Evolutionary conservation across 2,329 filamentous ascomycete genomes (phyloP).

Genomic region (Neopestalotiopsis sp.): DNA sequence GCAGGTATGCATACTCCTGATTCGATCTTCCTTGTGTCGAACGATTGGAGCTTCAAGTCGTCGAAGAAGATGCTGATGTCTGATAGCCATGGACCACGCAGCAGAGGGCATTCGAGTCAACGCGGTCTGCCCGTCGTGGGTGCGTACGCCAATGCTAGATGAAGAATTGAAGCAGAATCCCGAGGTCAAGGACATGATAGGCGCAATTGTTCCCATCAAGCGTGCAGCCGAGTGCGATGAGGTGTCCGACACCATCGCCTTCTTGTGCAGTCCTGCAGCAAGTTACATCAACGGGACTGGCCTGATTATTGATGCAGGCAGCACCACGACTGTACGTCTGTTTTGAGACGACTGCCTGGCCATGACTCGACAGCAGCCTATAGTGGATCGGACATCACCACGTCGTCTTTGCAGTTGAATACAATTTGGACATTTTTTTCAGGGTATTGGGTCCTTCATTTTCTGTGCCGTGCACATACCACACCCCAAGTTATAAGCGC

Average conservation of each 20-base stretch:
- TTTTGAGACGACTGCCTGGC: background rate
- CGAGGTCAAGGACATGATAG: background rate
- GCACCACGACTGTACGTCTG: background rate
- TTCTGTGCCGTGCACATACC: background rate
- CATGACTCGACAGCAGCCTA: background rate
- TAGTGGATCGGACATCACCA: background rate
- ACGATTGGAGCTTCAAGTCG: too few relatives aligned
- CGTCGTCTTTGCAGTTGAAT: background rate
- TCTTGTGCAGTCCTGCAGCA: background rate
- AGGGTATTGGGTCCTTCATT: background rate
- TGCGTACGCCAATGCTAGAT: background rate
- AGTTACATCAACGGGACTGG: background rate
- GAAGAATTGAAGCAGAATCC: background rate
- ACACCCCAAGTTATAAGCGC: background rate
- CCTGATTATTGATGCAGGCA: background rate
- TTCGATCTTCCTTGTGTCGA: background rate
- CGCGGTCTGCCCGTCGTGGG: background rate
- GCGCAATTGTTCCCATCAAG: constrained; percentile 3
- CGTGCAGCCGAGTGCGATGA: constrained; percentile 3
- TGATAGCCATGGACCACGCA: background rate
- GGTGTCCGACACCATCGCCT: background rate
- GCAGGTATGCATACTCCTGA: background rate
- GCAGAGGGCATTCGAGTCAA: background rate
- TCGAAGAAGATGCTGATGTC: background rate
- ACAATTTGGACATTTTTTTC: background rate